Base-by-base conservation (phyloP, 2,329 filamentous ascomycete genomes). In the Cytospora leucostoma region DNA sequence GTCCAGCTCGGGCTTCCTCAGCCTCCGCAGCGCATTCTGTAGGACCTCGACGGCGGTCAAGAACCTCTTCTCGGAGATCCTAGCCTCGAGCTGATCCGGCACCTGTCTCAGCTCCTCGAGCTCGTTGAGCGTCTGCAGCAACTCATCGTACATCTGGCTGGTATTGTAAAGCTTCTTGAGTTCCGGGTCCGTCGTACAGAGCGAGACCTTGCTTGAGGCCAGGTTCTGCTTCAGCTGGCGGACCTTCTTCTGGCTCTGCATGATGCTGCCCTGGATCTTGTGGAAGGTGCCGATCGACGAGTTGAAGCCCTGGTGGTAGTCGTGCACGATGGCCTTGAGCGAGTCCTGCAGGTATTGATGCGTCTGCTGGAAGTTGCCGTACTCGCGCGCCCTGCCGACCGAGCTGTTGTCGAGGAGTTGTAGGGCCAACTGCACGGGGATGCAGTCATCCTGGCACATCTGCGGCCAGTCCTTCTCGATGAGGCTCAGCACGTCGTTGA, bases 261-360 rank as follows among this genome's bases (percentile, higher is more conserved):
- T 91, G 68, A 99, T 95, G 76, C 92, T 97, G 59, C 88, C 87
- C 75, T 99, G 95, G 66, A 99, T 99, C 77, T 96, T 97, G 80
- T 99, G 96, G 73, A 98, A 99, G 21, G 94, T 98, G 75, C 94
- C 95, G 67, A 99, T 98, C 57, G 94, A 97, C 76, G 92, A 97
- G 78, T 98, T 99, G 83, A 99, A 99, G 54, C 95, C 96, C 76
- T 99, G 95, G 73, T 99, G 94, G 73, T 99, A 94, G 78, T 99
- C 94, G 75, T 99, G 97, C 33, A 99, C 95, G 70, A 99, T 97
- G 38, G 88, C 88, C 76, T 97, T 97, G 63, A 99, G 82, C 11
- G 94, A 93, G 70, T 90, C 89, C 74, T 99, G 93, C n/a, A 99
- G 85, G 73, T 95, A 92, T 68, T 87, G 82, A 74, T 97, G 92